Percentiles rank a stretch among this genome's conserved stretches.
Evolutionary conservation across 148 eudicot genomes (phyloP).

Genomic region (Agrostemma githago): DNA sequence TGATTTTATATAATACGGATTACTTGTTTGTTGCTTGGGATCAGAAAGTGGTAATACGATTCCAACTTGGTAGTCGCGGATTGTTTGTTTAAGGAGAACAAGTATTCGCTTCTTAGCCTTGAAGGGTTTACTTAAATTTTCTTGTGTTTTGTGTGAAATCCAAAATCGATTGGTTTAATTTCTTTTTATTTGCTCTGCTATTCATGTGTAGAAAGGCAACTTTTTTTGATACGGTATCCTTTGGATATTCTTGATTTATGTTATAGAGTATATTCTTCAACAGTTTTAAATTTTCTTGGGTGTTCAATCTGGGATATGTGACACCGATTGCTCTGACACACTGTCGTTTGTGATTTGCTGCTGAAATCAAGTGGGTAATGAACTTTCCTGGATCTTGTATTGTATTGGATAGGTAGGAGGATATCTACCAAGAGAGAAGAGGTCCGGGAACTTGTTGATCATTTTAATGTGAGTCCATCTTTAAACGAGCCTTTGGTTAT

Average conservation of each 20-base stretch:
- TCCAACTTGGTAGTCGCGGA: no score
- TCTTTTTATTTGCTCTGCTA: neutral
- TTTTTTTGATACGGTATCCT: neutral
- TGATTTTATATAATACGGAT: neutral
- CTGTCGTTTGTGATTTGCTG: neutral
- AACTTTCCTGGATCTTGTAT: conserved; percentile 8
- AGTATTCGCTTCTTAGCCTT: neutral
- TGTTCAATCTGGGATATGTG: neutral
- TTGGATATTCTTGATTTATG: neutral
- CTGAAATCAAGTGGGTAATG: neutral
- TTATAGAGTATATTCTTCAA: neutral
- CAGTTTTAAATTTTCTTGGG: neutral
- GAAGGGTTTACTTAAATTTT: neutral
- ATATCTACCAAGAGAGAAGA: conserved; percentile 71
- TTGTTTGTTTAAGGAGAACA: neutral
- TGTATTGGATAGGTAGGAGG: conserved; percentile 54
- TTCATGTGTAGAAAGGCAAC: neutral
- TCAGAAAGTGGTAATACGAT: neutral
- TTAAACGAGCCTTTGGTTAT: conserved; percentile 2
- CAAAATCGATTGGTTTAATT: neutral
- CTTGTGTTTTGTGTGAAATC: neutral
- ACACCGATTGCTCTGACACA: neutral
- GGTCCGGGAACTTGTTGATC: conserved; percentile 76
- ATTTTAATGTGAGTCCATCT: conserved; percentile 72
- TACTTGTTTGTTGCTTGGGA: neutral